These are phyloP conservation scores for Lachancea cidri DNA, from an alignment of 805 yeast species.

Conservation along the genomic window DNA sequence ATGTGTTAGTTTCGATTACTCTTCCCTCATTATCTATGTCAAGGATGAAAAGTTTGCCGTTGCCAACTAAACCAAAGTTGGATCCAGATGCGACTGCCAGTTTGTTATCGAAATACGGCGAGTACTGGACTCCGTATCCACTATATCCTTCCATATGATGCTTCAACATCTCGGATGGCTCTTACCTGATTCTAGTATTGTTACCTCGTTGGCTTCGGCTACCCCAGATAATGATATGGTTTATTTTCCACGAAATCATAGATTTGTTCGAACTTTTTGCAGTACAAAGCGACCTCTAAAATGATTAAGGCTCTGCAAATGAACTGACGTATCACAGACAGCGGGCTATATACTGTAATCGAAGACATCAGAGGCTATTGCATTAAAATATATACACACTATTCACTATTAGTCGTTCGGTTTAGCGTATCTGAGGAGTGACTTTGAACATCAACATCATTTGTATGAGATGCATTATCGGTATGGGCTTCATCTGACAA, in stretches of 20 bases:
- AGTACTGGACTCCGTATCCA: slow-evolving; percentile 83
- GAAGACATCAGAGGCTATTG: background rate
- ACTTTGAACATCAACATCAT: background rate
- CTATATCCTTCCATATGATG: slow-evolving; percentile 75
- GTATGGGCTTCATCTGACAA: background rate
- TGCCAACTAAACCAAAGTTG: slow-evolving; percentile 91
- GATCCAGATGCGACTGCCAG: slow-evolving; percentile 88
- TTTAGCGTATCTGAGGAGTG: background rate
- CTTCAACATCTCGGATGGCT: slow-evolving; percentile 64
- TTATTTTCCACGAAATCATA: no score
- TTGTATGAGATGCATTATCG: background rate
- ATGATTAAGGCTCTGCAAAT: no score
- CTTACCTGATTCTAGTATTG: no score
- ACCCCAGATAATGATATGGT: background rate
- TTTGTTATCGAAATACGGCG: slow-evolving; percentile 87
- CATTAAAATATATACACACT: background rate
- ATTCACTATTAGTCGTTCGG: background rate
- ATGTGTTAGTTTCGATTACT: slow-evolving; percentile 49
- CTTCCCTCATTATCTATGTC: slow-evolving; percentile 63
- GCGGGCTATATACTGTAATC: no score
- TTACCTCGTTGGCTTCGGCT: background rate
- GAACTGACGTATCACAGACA: no score
- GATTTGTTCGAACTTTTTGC: no score
- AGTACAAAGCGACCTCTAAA: background rate
- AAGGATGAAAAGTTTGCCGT: slow-evolving; percentile 73